A percentile compares a stretch with the other conserved stretches of the same genome.
phyloP scores from a whole-genome alignment of 495 filamentous ascomycete genomes.

The Podospora pseudopauciseta region DNA sequence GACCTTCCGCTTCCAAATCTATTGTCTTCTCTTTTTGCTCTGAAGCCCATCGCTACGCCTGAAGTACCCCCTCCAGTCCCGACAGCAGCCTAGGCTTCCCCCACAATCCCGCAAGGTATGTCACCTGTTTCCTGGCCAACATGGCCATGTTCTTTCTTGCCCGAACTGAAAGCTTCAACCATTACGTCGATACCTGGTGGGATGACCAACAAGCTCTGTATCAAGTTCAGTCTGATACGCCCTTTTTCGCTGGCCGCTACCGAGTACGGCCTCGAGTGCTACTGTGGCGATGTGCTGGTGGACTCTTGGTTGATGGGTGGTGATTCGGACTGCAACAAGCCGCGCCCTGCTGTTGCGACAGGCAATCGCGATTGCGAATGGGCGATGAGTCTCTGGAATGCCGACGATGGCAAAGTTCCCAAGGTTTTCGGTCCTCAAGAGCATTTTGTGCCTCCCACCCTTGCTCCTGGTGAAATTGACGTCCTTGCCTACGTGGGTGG shows the following conservation, averaged over 20 bases:
- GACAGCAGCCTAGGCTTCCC: background rate
- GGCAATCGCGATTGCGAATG: conserved; percentile 41
- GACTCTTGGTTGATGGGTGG: conserved; percentile 35
- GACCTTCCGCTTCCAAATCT: conserved; percentile 14
- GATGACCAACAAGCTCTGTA: conserved; percentile 53
- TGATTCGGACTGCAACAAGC: conserved; percentile 37
- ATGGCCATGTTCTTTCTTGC: conserved; percentile 39
- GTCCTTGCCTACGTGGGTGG: conserved; percentile 17
- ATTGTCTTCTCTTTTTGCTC: conserved; percentile 12
- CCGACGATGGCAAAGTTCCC: conserved; percentile 28
- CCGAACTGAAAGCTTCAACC: conserved; percentile 31
- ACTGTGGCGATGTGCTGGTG: conserved; percentile 51
- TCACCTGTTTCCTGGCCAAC: conserved; percentile 26
- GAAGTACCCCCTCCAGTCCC: background rate
- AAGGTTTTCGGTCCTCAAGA: conserved; percentile 16
- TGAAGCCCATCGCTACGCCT: conserved; percentile 7
- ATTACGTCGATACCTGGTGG: conserved; percentile 30
- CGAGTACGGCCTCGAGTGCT: conserved; percentile 59
- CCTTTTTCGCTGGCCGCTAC: conserved; percentile 55
- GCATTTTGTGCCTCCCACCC: conserved; percentile 18
- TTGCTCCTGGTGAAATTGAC: conserved; percentile 20
- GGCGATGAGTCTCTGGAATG: conserved; percentile 39
- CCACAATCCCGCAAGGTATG: background rate
- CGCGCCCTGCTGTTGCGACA: conserved; percentile 39
- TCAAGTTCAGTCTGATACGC: conserved; percentile 47